Conservation (phyloP, 2,329 filamentous ascomycete species). For the Phoma herbarum region DNA sequence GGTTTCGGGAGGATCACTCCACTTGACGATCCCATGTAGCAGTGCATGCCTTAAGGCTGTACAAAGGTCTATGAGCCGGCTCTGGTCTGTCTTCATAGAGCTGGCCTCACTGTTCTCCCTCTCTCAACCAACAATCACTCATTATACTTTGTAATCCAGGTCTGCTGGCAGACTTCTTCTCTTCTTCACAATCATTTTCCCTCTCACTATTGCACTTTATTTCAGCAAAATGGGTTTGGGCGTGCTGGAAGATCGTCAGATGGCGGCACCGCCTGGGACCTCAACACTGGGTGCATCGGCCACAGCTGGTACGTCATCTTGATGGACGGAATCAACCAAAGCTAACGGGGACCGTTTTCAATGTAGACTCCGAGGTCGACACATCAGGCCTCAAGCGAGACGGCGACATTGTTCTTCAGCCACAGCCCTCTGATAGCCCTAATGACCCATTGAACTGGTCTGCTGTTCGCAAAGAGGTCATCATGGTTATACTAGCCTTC, state of each 20-base stretch:
- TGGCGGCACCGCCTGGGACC: constrained; percentile 45
- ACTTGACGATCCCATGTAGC: not conserved
- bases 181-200: not conserved
- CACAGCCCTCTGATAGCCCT: constrained; percentile 89
- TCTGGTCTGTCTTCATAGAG: not conserved
- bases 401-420: constrained; percentile 81
- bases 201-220: not conserved
- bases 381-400: constrained; percentile 48
- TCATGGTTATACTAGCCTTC: constrained; percentile 47
- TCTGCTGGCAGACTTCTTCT: constrained; percentile 40
- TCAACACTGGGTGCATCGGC: constrained; percentile 29
- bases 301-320: not conserved
- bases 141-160: constrained; percentile 6
- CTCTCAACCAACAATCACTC: not conserved
- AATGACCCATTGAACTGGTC: constrained; percentile 76
- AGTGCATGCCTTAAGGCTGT: not conserved
- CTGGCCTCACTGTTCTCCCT: not conserved
- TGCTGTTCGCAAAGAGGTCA: constrained; percentile 41
- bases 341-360: not conserved
- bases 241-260: constrained; percentile 40
- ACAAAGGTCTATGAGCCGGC: not conserved
- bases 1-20: constrained; percentile 10
- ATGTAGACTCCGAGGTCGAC: constrained; percentile 31
- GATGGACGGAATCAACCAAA: not conserved
- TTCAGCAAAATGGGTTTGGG: constrained; percentile 42